Evolutionary conservation across 257 asterid genomes (phyloP), one percentile per base, ranked within the genome.

Genomic region (Echites panduratus): DNA sequence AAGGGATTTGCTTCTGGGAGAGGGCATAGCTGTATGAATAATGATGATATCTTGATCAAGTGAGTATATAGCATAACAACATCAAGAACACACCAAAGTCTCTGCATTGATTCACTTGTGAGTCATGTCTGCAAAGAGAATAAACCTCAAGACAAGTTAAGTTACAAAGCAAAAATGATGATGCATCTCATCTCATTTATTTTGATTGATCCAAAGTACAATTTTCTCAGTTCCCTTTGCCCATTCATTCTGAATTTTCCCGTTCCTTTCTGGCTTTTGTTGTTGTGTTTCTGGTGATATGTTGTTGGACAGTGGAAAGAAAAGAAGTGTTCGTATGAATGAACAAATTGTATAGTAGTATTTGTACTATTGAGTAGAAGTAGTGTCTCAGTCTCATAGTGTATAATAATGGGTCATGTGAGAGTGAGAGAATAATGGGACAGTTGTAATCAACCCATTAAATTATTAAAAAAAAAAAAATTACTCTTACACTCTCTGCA

Each of bases 391-490:
- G 47, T n/a, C n/a, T n/a, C 7, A 26, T 64, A 38, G 38, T 32
- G 38, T 32, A 32, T 32, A 32, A 32, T 64, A 38, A 38, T 20
- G 65, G 29, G 45, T 20, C 45, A 70, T 43, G 29, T 20, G 73
- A 50, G 52, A 10, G 22, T 32, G 74, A 43, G 47, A 38, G 40
- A 48, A 24, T 70, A 52, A 10, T 53, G 52, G 32, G 20, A 70
- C 74, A 53, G 66, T 53, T 38, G 74, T 38, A 70, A 38, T 70
- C 74, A 53, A 22, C 64, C 57, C 59, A 53, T 7, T 7, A 20
- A 53, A 2, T 20, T 0, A 53, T 5, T 19, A 9, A 20, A 4
- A 32, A 17, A 50, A 7, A 50, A 4, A 13, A 53, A 17, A 12
- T 24, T 66, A 1, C 3, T 53, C 78, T 44, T 43, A 20, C 20